These are phyloP conservation scores for Gymnopilus junonius DNA, from an alignment of 768 basidiomycete species.

Conservation along the genomic window DNA sequence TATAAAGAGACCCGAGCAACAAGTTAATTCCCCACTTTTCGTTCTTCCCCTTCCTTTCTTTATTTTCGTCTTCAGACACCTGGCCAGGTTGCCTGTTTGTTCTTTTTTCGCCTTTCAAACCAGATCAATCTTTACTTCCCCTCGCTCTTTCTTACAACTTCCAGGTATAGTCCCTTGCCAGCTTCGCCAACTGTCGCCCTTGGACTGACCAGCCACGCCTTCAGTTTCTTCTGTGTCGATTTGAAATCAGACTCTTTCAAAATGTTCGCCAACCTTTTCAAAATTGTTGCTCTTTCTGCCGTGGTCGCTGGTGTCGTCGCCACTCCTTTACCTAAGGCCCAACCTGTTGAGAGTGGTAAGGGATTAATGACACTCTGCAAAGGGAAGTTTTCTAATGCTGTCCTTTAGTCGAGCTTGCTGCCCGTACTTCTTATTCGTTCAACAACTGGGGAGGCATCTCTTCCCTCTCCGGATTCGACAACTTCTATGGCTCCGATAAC, in stretches of 20 bases:
- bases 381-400: background rate
- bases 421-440: slow-evolving; percentile 27
- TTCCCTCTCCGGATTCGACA: slow-evolving; percentile 44
- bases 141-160: slow-evolving; percentile 23
- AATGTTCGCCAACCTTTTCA: slow-evolving; percentile 42
- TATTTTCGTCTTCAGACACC: slow-evolving; percentile 25
- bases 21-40: slow-evolving; percentile 15
- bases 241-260: slow-evolving; percentile 25
- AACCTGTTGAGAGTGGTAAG: slow-evolving; percentile 17
- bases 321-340: slow-evolving; percentile 17
- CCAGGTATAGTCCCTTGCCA: slow-evolving; percentile 21
- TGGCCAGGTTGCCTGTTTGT: slow-evolving; percentile 42
- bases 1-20: slow-evolving; percentile 11
- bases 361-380: background rate
- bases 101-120: slow-evolving; percentile 28
- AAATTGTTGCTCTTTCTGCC: slow-evolving; percentile 31
- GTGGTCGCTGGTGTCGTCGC: slow-evolving; percentile 33
- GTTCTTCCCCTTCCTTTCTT: slow-evolving; percentile 33
- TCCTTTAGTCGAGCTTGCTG: slow-evolving; percentile 5
- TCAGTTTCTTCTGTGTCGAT: slow-evolving; percentile 22
- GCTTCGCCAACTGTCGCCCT: background rate
- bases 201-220: background rate
- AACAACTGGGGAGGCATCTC: slow-evolving; percentile 43
- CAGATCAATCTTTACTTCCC: slow-evolving; percentile 30
- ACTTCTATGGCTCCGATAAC: slow-evolving; percentile 50